Conservation (phyloP, 169 alveolate species). For the Theileria sp. region DNA sequence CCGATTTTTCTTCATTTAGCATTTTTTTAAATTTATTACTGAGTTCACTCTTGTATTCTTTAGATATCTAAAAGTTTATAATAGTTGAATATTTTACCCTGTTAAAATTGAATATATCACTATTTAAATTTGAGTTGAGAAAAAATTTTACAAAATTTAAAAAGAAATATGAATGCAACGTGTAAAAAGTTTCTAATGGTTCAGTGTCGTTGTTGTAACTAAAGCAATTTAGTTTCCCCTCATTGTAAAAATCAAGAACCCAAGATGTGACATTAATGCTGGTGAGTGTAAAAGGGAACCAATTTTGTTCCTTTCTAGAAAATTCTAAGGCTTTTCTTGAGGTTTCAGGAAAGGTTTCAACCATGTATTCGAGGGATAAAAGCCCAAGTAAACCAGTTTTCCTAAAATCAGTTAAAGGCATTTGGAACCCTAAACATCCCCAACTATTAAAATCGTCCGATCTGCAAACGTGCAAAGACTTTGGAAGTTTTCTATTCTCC, state of each 20-base stretch:
- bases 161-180: constrained; percentile 43
- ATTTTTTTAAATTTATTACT: background rate
- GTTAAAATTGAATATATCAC: constrained; percentile 40
- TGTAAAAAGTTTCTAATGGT: constrained; percentile 28
- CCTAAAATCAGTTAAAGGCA: constrained; percentile 63
- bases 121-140: background rate
- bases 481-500: constrained; percentile 37
- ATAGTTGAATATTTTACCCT: constrained; percentile 10
- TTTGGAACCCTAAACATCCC: constrained; percentile 68
- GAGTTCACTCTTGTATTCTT: constrained; percentile 3
- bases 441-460: constrained; percentile 45
- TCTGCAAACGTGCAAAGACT: constrained; percentile 37
- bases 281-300: constrained; percentile 66
- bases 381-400: constrained; percentile 64
- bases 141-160: constrained; percentile 44
- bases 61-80: background rate
- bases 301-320: background rate
- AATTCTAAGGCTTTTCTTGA: constrained; percentile 9
- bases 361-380: constrained; percentile 29
- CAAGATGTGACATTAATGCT: constrained; percentile 66
- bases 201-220: constrained; percentile 31
- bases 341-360: constrained; percentile 8
- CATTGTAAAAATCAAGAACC: constrained; percentile 49
- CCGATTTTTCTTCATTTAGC: background rate
- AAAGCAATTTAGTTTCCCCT: constrained; percentile 27